A percentile compares a stretch with the other conserved stretches of the same genome.
These are phyloP conservation scores for Globisporangium cylindrosporum DNA, from an alignment of 352 stramenopile genomes.

Conservation along the genomic window DNA sequence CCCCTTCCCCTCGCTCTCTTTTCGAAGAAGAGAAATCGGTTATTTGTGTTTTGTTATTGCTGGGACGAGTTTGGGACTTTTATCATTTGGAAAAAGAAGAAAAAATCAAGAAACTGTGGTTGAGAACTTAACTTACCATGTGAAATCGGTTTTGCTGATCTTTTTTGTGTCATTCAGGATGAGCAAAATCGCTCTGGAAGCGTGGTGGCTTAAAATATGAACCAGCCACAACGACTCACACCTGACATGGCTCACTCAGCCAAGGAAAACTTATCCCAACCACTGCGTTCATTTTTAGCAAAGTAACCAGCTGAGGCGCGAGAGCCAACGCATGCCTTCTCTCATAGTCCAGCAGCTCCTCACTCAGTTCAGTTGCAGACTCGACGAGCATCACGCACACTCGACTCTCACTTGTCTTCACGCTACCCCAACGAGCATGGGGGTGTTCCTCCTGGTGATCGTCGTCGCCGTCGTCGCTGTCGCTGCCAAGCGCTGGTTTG, in stretches of 20 bases:
- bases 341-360: background rate
- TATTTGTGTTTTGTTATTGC: background rate
- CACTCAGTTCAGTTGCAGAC: background rate
- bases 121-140: background rate
- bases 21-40: background rate
- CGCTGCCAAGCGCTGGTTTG: constrained; percentile 27
- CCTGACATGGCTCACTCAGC: background rate
- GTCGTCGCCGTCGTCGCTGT: constrained; percentile 25
- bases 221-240: background rate
- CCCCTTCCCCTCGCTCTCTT: background rate
- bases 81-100: background rate
- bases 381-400: background rate
- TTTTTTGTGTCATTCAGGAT: background rate
- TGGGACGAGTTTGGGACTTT: background rate
- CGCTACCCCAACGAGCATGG: background rate
- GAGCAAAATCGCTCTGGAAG: background rate
- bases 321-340: background rate
- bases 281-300: constrained; percentile 8
- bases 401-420: background rate
- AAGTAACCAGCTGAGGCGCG: background rate
- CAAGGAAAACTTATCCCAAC: constrained; percentile 8
- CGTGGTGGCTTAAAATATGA: background rate
- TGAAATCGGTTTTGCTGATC: background rate
- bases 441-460: constrained; percentile 18
- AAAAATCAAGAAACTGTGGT: background rate